These are phyloP conservation scores for Cercis canadensis DNA, from an alignment of 306 rosid species.

Conservation along the genomic window DNA sequence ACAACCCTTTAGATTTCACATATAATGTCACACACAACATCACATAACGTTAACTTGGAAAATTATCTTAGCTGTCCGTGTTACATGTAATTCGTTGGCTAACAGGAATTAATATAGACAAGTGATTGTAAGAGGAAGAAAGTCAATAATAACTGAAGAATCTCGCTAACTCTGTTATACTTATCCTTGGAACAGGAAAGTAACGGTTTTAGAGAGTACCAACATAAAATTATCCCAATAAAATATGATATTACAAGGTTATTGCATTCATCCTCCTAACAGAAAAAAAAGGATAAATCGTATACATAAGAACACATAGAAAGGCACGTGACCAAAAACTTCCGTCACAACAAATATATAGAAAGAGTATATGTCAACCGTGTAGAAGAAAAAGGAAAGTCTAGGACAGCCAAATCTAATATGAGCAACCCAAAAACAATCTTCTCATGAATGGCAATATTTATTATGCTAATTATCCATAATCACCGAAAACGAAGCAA, in stretches of 20 bases:
- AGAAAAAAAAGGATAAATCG: not conserved
- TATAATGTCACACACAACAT: too few species aligned
- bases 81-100: not conserved
- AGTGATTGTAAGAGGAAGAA: not conserved
- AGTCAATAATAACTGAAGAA: slow-evolving; percentile 1
- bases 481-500: slow-evolving; percentile 13
- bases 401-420: not conserved
- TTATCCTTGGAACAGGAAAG: not conserved
- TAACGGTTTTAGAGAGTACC: not conserved
- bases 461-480: not conserved
- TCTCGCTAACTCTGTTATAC: not conserved
- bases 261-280: too few species aligned
- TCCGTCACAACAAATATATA: not conserved
- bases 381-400: not conserved
- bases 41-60: slow-evolving; percentile 12
- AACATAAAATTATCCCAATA: not conserved
- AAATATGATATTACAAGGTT: not conserved
- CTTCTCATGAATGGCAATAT: not conserved
- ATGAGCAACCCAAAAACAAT: slow-evolving; percentile 2
- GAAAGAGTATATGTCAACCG: not conserved
- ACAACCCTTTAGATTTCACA: not conserved
- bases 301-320: not conserved
- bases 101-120: not conserved
- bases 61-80: not conserved
- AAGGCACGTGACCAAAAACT: slow-evolving; percentile 10